Percentiles rank a stretch among this genome's conserved stretches.
Conservation (phyloP, 2,329 filamentous ascomycete species). For the Lasiodiplodia hormozganensis region DNA sequence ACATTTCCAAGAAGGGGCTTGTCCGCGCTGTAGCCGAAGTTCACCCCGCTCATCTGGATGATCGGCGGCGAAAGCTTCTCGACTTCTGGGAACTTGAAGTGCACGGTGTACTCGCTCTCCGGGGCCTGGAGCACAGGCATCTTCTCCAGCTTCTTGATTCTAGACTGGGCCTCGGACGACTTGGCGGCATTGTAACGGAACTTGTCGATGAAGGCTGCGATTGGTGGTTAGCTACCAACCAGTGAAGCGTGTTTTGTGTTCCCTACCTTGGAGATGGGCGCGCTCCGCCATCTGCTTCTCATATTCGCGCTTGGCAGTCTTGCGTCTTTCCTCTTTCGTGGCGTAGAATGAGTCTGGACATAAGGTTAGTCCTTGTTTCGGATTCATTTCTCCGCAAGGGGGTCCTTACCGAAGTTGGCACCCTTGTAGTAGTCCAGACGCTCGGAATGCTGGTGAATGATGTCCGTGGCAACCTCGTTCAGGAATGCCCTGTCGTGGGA, state of each 20-base stretch:
- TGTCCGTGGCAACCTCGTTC: slow-evolving; percentile 98
- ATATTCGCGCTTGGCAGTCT: slow-evolving; percentile 96
- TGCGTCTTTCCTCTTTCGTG: slow-evolving; percentile 94
- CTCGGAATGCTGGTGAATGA: slow-evolving; percentile 97
- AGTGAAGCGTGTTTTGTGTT: background rate
- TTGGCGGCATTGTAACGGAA: slow-evolving; percentile 99
- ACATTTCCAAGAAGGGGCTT: slow-evolving; percentile 83
- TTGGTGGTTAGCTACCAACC: slow-evolving; percentile 18
- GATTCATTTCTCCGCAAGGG: background rate
- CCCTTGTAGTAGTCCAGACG: slow-evolving; percentile 98
- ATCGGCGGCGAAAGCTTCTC: slow-evolving; percentile 98
- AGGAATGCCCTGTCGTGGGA: slow-evolving; percentile 99
- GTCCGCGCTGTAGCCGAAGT: slow-evolving; percentile 85
- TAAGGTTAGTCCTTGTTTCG: slow-evolving; percentile 29
- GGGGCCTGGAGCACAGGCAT: slow-evolving; percentile 92
- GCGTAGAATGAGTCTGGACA: slow-evolving; percentile 85
- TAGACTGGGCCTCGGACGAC: slow-evolving; percentile 95
- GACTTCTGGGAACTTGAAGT: slow-evolving; percentile 97
- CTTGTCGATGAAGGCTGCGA: slow-evolving; percentile 90
- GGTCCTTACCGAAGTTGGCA: slow-evolving; percentile 75
- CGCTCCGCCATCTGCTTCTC: slow-evolving; percentile 97
- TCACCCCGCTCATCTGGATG: slow-evolving; percentile 93
- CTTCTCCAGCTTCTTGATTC: slow-evolving; percentile 98
- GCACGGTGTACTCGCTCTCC: slow-evolving; percentile 92
- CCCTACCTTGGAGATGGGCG: slow-evolving; percentile 79